These are phyloP conservation scores for Diaporthe citri DNA, from an alignment of 2,329 filamentous ascomycete genomes.

Conservation along the genomic window DNA sequence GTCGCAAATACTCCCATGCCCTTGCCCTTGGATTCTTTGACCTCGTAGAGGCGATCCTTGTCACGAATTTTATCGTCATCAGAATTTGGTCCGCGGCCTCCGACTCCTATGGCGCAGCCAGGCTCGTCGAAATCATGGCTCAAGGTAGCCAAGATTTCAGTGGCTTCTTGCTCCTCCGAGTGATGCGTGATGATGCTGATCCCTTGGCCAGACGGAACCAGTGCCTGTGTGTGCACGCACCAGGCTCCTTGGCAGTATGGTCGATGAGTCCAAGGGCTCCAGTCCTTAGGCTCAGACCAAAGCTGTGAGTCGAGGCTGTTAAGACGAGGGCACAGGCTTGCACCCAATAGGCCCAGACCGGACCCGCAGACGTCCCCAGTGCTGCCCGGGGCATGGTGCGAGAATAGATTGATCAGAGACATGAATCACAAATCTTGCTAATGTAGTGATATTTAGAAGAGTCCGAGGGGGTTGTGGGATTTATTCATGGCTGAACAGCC, in stretches of 20 bases:
- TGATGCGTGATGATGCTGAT: conserved; percentile 23
- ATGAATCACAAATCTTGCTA: not conserved
- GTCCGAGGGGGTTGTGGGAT: no score
- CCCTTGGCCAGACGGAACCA: conserved; percentile 3
- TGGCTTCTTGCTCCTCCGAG: not conserved
- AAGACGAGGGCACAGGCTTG: not conserved
- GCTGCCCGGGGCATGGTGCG: not conserved
- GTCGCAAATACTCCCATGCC: conserved; percentile 13
- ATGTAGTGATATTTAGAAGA: not conserved
- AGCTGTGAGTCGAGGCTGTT: not conserved
- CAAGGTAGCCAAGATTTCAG: not conserved
- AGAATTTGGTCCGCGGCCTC: not conserved
- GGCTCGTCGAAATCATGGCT: not conserved
- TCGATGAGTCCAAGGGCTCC: conserved; percentile 14
- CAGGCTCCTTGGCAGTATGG: conserved; percentile 1
- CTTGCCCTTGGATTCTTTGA: not conserved
- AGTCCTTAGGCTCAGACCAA: not conserved
- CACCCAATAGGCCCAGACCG: not conserved
- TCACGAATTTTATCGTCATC: not conserved
- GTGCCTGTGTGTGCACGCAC: conserved; percentile 4
- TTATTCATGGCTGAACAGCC: not conserved
- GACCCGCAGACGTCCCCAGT: not conserved
- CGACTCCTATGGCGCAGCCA: not conserved
- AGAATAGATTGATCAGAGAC: not conserved
- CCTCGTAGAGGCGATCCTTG: not conserved